Evolutionary conservation across 257 asterid genomes (phyloP).

Genomic region (Primulina eburnea): DNA sequence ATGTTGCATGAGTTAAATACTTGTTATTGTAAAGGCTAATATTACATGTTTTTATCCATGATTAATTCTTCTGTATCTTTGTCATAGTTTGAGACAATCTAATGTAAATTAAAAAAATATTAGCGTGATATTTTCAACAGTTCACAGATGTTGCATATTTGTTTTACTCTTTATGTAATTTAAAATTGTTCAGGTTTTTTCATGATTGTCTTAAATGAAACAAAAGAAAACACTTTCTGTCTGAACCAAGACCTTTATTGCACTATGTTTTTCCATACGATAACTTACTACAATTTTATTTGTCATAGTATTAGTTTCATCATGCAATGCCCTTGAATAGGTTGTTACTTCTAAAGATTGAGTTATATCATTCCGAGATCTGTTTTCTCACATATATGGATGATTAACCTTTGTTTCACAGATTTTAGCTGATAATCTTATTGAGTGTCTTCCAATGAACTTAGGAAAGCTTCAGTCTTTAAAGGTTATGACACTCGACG

Average conservation of each 20-base stretch:
- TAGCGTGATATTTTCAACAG: not conserved
- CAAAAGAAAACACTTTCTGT: not conserved
- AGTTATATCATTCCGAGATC: not conserved
- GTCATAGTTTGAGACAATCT: not conserved
- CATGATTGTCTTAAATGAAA: not conserved
- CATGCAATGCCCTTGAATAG: not conserved
- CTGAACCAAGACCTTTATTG: not conserved
- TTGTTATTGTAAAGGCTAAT: not conserved
- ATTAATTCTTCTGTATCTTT: not conserved
- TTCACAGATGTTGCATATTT: not conserved
- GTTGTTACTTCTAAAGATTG: not conserved
- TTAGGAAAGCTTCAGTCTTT: slow-evolving; percentile 86
- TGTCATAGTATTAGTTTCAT: not conserved
- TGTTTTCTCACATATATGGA: not conserved
- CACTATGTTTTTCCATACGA: not conserved
- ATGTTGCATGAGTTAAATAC: not conserved
- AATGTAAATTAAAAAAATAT: too few species aligned
- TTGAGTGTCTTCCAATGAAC: slow-evolving; percentile 77
- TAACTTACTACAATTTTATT: not conserved
- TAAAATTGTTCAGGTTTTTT: too few species aligned
- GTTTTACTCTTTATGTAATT: not conserved
- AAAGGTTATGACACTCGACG: slow-evolving; percentile 80
- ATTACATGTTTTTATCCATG: too few species aligned
- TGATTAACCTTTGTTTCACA: slow-evolving; percentile 28
- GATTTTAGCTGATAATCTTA: slow-evolving; percentile 81